Evolutionary conservation across 2,329 filamentous ascomycete species (phyloP), one percentile per base, ranked within the genome.

Genomic region (Aureobasidium sp.): DNA sequence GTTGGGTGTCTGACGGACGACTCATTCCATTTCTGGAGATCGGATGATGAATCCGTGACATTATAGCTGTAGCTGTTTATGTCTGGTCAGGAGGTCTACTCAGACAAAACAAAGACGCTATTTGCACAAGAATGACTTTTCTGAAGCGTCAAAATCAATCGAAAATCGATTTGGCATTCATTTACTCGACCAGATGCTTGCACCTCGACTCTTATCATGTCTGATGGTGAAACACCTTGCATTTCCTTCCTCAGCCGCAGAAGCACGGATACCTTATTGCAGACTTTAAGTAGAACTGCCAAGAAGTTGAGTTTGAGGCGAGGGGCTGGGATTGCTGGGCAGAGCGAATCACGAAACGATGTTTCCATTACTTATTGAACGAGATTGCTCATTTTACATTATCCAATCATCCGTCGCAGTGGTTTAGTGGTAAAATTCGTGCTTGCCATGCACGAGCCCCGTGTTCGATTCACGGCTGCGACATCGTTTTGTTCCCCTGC

Each of bases 391-490:
- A 8, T 41, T n/a, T n/a, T 17, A 8, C 1, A 23, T 6, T 27
- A 15, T 5, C 10, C 52, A 56, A 56, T 44, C 37, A 44, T 44
- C 26, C 9, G 57, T 61, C 57, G 57, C 57, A 61, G 57, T 61
- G 57, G 57, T 61, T 61, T 61, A 61, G 57, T 61, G 57, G 57
- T 61, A 61, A 61, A 61, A 61, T 61, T 61, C 57, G 57, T 61
- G 46, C 46, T 61, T 61, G 57, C 57, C 57, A 61, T 61, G 46
- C 46, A 61, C 57, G 57, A 61, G 57, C 57, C 57, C 57, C 57
- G 57, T 61, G 57, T 61, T 61, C 57, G 57, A 61, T 61, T 61
- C 57, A 61, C 57, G 57, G 57, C 57, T 61, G 57, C 57, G 57
- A 61, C 57, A 61, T 44, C 12, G 27, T 56, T 56, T 56, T 56